Evolutionary conservation across 2,329 filamentous ascomycete species (phyloP).

Genomic region (Eurotiales sp.): DNA sequence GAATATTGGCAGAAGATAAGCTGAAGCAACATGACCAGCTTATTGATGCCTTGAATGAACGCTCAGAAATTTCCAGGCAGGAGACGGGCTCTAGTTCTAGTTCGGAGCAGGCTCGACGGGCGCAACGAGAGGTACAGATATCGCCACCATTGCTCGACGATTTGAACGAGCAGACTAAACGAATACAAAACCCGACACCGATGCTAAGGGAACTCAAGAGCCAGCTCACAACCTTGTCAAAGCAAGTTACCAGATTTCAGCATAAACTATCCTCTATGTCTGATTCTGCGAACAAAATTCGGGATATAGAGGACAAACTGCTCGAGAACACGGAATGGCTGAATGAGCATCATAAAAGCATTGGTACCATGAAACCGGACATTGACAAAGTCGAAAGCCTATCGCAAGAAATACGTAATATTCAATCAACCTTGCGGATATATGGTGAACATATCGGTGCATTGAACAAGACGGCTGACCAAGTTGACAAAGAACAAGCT

Average conservation of each 20-base stretch:
- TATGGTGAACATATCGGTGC: too few relatives aligned
- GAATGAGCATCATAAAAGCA: neutral
- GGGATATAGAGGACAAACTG: too few relatives aligned
- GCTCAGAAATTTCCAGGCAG: neutral
- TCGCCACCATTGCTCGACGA: neutral
- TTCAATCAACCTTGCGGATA: too few relatives aligned
- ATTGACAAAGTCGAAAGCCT: neutral
- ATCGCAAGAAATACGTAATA: too few relatives aligned
- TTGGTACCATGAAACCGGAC: neutral
- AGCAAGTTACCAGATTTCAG: too few relatives aligned
- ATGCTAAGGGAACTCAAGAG: neutral
- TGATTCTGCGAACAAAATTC: too few relatives aligned
- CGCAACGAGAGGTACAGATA: neutral
- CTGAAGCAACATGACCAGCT: neutral
- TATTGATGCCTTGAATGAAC: neutral
- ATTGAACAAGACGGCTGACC: too few relatives aligned
- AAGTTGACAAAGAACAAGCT: neutral
- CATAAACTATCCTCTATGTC: too few relatives aligned
- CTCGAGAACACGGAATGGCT: too few relatives aligned
- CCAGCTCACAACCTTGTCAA: neutral
- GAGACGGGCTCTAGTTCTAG: neutral
- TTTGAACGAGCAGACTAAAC: neutral
- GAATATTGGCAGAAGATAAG: neutral
- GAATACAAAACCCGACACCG: neutral
- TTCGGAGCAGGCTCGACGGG: neutral